Evolutionary conservation across 2,329 filamentous ascomycete genomes (phyloP), one percentile per base, ranked within the genome.

Genomic region (Scytalidium sp.): DNA sequence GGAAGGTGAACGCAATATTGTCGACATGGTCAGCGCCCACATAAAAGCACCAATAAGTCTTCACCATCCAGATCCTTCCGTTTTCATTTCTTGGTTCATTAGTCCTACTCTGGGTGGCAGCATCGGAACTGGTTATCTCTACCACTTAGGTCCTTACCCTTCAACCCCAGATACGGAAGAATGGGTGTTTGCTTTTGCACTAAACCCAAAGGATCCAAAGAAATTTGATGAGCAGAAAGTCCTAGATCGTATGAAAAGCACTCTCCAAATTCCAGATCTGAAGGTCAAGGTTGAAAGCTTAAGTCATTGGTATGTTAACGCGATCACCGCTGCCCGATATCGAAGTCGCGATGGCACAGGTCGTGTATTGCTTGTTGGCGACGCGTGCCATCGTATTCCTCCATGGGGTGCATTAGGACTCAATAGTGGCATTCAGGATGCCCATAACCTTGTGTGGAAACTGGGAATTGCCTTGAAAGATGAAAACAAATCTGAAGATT

Each of bases 361-460:
- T 0, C 60, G 64, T 6, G 56, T 70, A 21, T 70, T 70, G 46
- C 61, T 80, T 17, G 61, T 78, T 7, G 76, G 76, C 1, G 75
- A 79, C 56, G 71, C 75, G 3, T 75, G 75, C 2, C 75, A 79
- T 58, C 54, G 76, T 8, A 74, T 74, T 66, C 69, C 71, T 2
- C 71, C 71, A 0, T 74, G 70, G 50, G 69, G 67, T 2, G 76
- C 75, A 3, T 73, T 74, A 40, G 75, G 60, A 17, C 64, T 62
- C 1, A 72, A 67, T 43, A 64, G 67, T 53, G 60, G 59, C 2
- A 51, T 74, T 45, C 52, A 64, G 9, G 72, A 75, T 49, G 72
- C 64, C 0, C 62, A 69, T 32, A 71, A 74, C 36, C 61, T 75
- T 1, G 65, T 68, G 1, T 74, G 71, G 72, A 75, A 74, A 54